These are phyloP conservation scores for Aristolochia californica DNA, from an alignment of 164 flowering plant genomes.

Conservation along the genomic window DNA sequence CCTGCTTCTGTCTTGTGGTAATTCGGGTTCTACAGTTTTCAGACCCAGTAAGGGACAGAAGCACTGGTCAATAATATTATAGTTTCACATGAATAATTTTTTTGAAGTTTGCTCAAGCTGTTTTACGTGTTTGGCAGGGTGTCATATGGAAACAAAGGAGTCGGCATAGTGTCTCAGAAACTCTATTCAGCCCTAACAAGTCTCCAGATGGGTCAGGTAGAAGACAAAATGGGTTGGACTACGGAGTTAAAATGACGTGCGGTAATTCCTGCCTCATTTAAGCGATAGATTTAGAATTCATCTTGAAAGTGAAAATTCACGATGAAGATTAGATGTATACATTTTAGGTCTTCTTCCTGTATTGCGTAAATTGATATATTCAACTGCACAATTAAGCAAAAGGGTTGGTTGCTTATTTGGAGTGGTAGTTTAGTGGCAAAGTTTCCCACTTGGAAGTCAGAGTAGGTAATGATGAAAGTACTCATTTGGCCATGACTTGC, in stretches of 20 bases:
- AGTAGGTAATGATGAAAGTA: no score
- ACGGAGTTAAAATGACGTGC: constrained; percentile 37
- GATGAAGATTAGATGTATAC: not conserved
- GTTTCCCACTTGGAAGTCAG: no score
- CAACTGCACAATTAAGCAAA: no score
- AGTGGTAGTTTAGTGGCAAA: no score
- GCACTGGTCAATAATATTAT: no score
- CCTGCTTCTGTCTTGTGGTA: no score
- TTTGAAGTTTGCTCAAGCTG: not conserved
- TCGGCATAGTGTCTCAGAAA: constrained; percentile 58
- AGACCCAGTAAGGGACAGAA: no score
- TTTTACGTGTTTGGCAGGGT: constrained; percentile 35
- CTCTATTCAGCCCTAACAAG: constrained; percentile 66
- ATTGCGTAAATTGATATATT: no score
- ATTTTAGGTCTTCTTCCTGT: not conserved
- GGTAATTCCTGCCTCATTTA: not conserved
- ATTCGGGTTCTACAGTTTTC: no score
- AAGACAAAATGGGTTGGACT: constrained; percentile 78
- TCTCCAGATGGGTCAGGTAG: constrained; percentile 78
- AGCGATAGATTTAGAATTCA: not conserved
- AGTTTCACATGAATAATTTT: no score
- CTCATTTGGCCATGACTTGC: no score
- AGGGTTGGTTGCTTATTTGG: no score
- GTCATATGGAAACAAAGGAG: constrained; percentile 43
- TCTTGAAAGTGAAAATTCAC: not conserved